A percentile compares a stretch with the other conserved stretches of the same genome.
These are phyloP conservation scores for Thelephora ganbajun DNA, from an alignment of 768 basidiomycete genomes.

Conservation along the genomic window DNA sequence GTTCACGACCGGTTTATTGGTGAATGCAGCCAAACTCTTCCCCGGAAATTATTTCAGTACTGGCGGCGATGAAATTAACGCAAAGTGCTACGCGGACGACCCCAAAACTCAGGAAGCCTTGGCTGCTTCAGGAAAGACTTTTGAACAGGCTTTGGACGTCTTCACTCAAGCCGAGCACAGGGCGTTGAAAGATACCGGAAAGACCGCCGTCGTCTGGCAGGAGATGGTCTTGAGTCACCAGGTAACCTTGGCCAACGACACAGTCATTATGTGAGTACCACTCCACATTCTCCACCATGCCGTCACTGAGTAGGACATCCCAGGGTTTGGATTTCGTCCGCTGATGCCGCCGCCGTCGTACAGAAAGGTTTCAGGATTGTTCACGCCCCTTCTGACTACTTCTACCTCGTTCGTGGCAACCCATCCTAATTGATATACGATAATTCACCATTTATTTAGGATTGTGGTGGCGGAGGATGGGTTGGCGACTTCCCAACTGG, in stretches of 20 bases:
- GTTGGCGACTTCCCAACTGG: conserved; percentile 36
- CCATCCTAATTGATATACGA: background rate
- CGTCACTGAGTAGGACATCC: background rate
- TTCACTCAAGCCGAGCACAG: conserved; percentile 24
- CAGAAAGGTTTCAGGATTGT: conserved; percentile 47
- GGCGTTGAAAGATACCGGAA: conserved; percentile 19
- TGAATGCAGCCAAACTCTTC: conserved; percentile 15
- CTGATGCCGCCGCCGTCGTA: conserved; percentile 43
- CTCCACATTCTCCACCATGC: conserved; percentile 1
- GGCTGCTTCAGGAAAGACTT: conserved; percentile 18
- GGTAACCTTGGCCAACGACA: conserved; percentile 20
- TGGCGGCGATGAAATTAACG: conserved; percentile 36
- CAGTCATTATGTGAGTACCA: conserved; percentile 38
- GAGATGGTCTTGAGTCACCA: conserved; percentile 25
- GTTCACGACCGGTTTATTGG: conserved; percentile 22
- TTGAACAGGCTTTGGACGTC: conserved; percentile 25
- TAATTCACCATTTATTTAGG: conserved; percentile 17
- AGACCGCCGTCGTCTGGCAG: conserved; percentile 37
- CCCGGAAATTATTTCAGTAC: conserved; percentile 26
- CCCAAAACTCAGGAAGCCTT: conserved; percentile 18
- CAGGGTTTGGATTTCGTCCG: conserved; percentile 64
- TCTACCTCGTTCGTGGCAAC: conserved; percentile 42
- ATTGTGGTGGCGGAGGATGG: conserved; percentile 67
- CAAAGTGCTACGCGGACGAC: conserved; percentile 25
- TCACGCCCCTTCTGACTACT: conserved; percentile 61